Evolutionary conservation across 148 eudicot genomes (phyloP).

Genomic region (Tetragonia tetragonoides): DNA sequence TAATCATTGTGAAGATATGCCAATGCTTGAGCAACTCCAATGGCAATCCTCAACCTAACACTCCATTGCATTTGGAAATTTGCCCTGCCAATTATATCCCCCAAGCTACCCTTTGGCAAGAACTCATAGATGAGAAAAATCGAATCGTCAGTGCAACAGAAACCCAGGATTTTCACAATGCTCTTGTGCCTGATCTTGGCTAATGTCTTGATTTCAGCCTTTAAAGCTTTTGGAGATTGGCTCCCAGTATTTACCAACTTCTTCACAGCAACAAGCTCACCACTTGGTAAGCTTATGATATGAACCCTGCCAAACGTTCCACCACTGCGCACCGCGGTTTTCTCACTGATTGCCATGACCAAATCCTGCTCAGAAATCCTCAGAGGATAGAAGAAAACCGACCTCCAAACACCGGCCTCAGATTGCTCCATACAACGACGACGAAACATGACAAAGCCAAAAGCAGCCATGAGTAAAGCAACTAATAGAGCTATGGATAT

Average conservation of each 20-base stretch:
- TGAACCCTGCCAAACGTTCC: conserved; percentile 69
- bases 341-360: conserved; percentile 64
- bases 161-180: conserved; percentile 67
- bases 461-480: conserved; percentile 31
- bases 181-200: conserved; percentile 85
- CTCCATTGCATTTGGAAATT: conserved; percentile 60
- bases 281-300: conserved; percentile 69
- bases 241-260: conserved; percentile 46
- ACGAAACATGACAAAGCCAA: conserved; percentile 34
- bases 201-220: conserved; percentile 70
- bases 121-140: conserved; percentile 69
- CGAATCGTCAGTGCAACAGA: conserved; percentile 59
- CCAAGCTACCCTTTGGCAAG: conserved; percentile 68
- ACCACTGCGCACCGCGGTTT: conserved; percentile 41
- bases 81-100: conserved; percentile 56
- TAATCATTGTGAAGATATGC: conserved; percentile 86
- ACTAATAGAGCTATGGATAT: conserved; percentile 46
- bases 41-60: conserved; percentile 60
- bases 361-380: conserved; percentile 71
- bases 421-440: conserved; percentile 42
- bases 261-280: conserved; percentile 77
- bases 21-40: conserved; percentile 84
- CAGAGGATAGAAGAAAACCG: conserved; percentile 83
- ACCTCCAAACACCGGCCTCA: conserved; percentile 41
- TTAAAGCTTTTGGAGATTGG: conserved; percentile 56